A percentile compares a stretch with the other conserved stretches of the same genome.
Evolutionary conservation across 1,284 basidiomycete genomes (phyloP).

Genomic region (Irpex sp.): DNA sequence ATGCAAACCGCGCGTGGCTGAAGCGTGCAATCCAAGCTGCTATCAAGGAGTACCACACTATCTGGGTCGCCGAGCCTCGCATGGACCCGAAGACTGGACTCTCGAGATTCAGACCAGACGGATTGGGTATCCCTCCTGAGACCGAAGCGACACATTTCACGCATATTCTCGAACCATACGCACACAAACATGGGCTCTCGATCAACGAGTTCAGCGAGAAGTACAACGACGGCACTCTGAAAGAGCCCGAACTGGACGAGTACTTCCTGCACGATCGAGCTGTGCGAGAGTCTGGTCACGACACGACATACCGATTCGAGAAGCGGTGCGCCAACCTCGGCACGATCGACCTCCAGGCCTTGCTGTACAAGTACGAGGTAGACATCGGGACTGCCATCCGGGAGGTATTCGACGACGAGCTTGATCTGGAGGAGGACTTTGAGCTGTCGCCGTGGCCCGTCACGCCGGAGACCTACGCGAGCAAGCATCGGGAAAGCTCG

Average conservation of each 20-base stretch:
- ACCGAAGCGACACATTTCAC: conserved; percentile 98
- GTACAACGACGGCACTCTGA: conserved; percentile 83
- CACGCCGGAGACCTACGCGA: conserved; percentile 70
- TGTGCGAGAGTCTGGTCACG: conserved; percentile 93
- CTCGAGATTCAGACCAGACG: conserved; percentile 89
- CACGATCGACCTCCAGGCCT: conserved; percentile 92
- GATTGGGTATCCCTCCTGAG: conserved; percentile 96
- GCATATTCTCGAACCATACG: conserved; percentile 93
- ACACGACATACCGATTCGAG: conserved; percentile 97
- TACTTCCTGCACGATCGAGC: conserved; percentile 97
- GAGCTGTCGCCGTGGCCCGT: conserved; percentile 88
- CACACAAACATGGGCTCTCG: conserved; percentile 89
- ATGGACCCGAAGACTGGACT: conserved; percentile 92
- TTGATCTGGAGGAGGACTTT: conserved; percentile 92
- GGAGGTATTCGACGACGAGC: conserved; percentile 88
- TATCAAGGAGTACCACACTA: conserved; percentile 97
- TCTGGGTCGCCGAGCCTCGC: conserved; percentile 93
- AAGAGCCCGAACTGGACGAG: conserved; percentile 89
- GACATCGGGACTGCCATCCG: conserved; percentile 92
- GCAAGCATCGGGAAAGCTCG: conserved; percentile 56
- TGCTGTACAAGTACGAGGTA: conserved; percentile 90
- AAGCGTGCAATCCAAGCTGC: conserved; percentile 93
- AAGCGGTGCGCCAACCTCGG: conserved; percentile 94
- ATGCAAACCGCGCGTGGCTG: conserved; percentile 86
- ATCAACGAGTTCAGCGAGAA: conserved; percentile 96